phyloP scores from a whole-genome alignment of 371 early-diverging fungal species.

The Thermomucor indicae-seudaticae region DNA sequence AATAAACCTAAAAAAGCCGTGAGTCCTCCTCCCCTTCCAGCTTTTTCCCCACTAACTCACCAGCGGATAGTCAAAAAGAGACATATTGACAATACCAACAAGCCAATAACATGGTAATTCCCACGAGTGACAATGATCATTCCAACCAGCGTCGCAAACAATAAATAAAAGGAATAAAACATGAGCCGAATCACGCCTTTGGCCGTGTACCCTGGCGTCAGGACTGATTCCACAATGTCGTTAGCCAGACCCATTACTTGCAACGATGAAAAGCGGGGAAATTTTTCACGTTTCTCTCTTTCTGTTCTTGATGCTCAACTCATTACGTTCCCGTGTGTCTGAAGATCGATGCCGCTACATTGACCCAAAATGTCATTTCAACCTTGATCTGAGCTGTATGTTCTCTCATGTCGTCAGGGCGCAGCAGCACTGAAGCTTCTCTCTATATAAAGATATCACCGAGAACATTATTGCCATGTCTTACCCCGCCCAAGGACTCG shows the following conservation, averaged over 20 bases:
- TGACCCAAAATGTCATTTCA: conserved; percentile 38
- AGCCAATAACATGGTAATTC: conserved; percentile 51
- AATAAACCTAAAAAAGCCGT: conserved; percentile 13
- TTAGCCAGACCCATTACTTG: conserved; percentile 17
- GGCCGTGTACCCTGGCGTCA: conserved; percentile 60
- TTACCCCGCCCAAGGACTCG: conserved; percentile 59
- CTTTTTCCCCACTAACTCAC: conserved; percentile 24
- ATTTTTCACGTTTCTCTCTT: conserved; percentile 1
- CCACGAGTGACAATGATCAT: conserved; percentile 43
- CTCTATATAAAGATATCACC: conserved; percentile 52
- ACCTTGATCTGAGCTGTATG: conserved; percentile 66
- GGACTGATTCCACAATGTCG: conserved; percentile 46
- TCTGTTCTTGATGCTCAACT: conserved; percentile 24
- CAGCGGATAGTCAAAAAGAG: conserved; percentile 55
- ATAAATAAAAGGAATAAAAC: conserved; percentile 53
- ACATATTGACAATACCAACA: conserved; percentile 44
- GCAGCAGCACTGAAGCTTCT: background rate
- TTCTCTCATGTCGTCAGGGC: background rate
- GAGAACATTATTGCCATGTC: conserved; percentile 68
- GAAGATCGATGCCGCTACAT: conserved; percentile 50
- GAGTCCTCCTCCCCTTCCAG: background rate
- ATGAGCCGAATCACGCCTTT: conserved; percentile 47
- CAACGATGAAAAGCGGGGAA: background rate
- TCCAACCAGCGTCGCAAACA: conserved; percentile 43
- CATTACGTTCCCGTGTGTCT: conserved; percentile 41